Evolutionary conservation across 2,329 filamentous ascomycete species (phyloP).

Genomic region (Hypoxylon sp.): DNA sequence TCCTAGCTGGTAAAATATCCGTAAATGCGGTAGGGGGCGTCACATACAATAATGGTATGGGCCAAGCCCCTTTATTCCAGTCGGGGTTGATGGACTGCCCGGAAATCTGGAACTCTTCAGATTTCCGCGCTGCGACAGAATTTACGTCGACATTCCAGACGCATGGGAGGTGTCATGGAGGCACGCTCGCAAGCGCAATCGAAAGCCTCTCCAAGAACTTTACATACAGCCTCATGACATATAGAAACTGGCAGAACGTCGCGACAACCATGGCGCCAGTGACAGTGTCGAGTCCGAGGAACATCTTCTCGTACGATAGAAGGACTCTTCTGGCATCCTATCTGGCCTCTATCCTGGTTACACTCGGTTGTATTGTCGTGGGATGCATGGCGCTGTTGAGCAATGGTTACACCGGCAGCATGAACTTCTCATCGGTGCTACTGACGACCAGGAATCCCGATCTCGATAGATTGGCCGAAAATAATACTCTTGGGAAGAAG

Average conservation of each 20-base stretch:
- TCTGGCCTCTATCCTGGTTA: constrained; percentile 10
- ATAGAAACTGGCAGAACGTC: constrained; percentile 26
- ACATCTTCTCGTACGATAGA: constrained; percentile 25
- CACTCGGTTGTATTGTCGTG: constrained; percentile 20
- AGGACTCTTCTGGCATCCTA: constrained; percentile 15
- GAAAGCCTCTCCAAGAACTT: constrained; percentile 28
- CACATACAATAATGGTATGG: neutral
- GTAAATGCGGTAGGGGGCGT: constrained; percentile 5
- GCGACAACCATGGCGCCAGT: constrained; percentile 14
- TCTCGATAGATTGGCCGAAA: constrained; percentile 17
- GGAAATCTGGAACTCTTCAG: constrained; percentile 27
- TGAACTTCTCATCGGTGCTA: constrained; percentile 23
- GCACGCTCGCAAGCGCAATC: constrained; percentile 26
- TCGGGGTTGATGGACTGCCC: constrained; percentile 25
- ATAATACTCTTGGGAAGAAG: constrained; percentile 15
- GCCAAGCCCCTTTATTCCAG: constrained; percentile 16
- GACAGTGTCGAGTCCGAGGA: constrained; percentile 17
- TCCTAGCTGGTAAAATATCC: constrained; percentile 9
- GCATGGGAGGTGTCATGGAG: constrained; percentile 13
- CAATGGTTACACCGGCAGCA: constrained; percentile 29
- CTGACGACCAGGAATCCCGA: constrained; percentile 29
- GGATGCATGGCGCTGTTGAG: constrained; percentile 17
- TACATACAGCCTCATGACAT: constrained; percentile 30
- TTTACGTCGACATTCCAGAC: constrained; percentile 13
- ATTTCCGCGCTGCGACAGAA: constrained; percentile 3